Evolutionary conservation across 2,329 filamentous ascomycete species (phyloP), one percentile per base, ranked within the genome.

Genomic region (Aspergillus unguis): DNA sequence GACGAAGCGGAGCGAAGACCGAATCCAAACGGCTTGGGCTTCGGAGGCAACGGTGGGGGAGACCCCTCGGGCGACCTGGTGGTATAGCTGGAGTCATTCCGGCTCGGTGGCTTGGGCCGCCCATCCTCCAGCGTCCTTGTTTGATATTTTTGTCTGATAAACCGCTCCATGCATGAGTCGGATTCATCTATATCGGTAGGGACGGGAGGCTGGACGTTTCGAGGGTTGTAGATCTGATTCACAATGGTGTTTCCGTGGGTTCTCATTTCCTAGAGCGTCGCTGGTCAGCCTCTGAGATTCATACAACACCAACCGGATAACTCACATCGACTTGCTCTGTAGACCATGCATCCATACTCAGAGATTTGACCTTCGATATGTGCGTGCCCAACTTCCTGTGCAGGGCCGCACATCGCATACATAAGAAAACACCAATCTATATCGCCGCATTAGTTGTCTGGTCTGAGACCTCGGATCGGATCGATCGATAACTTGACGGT

Each of bases 261-360:
- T 75, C 89, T 94, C 94, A 99, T 99, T 66, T 87, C 92, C 90
- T 96, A 43, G 11, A 5, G 31, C 4, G 17, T 38, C 6, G 33
- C 33, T 36, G 28, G 40, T 50, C 28, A 42, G 42, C 48, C 23
- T 29, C 35, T 25, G 6, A 11, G 6, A 3, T 25, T 23, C 17
- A 25, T 44, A 5, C 6, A 5, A 2, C n/a, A 17, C 31, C 9
- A 17, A 7, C 23, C 29, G 6, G 9, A 38, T 44, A 54, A 74
- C 83, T 74, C 78, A 96, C 92, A 75, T 99, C 94, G 58, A 99
- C 92, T 75, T 99, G 94, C 56, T 97, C 94, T 66, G 87, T 86
- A 44, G 88, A 85, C 94, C 94, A 99, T 62, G 87, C 94, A 74
- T 99, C 94, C 92, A 99, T 97, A 72, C 88, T 97, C 75, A 99